phyloP scores from a whole-genome alignment of 2,329 filamentous ascomycete species.

The Sporothrix pseudoabietina region DNA sequence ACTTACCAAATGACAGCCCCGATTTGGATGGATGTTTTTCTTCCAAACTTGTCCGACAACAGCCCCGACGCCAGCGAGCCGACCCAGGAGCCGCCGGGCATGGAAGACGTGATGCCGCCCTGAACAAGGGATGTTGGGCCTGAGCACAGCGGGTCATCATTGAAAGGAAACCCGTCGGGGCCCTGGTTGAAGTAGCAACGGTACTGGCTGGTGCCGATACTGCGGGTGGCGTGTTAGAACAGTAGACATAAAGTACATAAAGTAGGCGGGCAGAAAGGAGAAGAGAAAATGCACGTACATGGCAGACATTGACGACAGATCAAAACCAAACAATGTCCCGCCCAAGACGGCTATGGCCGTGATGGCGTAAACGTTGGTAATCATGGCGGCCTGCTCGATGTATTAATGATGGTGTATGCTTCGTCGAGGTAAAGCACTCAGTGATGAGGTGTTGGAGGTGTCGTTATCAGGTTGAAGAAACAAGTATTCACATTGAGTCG shows the following conservation, averaged over 20 bases:
- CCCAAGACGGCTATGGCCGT: slow-evolving; percentile 49
- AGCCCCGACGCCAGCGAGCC: slow-evolving; percentile 63
- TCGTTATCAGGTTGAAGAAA: neutral
- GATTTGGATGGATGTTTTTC: slow-evolving; percentile 54
- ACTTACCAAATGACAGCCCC: slow-evolving; percentile 55
- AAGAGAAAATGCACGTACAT: slow-evolving; percentile 37
- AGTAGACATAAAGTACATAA: neutral
- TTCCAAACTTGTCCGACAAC: slow-evolving; percentile 57
- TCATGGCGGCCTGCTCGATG: neutral
- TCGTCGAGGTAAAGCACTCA: neutral
- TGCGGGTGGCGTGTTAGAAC: neutral
- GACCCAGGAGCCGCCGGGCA: slow-evolving; percentile 70
- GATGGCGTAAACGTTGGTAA: slow-evolving; percentile 47
- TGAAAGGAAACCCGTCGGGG: slow-evolving; percentile 36
- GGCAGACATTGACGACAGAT: slow-evolving; percentile 50
- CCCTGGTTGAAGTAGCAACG: slow-evolving; percentile 49
- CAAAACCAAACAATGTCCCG: slow-evolving; percentile 47
- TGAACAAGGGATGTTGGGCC: slow-evolving; percentile 41
- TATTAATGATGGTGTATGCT: neutral
- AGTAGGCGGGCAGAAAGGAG: no score
- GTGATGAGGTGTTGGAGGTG: neutral
- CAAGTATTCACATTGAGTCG: neutral
- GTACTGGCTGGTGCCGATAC: slow-evolving; percentile 46
- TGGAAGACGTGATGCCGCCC: slow-evolving; percentile 68
- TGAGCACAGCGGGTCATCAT: slow-evolving; percentile 23